These are phyloP conservation scores for Citrus hindsii DNA, from an alignment of 345 rosid species.

Conservation along the genomic window DNA sequence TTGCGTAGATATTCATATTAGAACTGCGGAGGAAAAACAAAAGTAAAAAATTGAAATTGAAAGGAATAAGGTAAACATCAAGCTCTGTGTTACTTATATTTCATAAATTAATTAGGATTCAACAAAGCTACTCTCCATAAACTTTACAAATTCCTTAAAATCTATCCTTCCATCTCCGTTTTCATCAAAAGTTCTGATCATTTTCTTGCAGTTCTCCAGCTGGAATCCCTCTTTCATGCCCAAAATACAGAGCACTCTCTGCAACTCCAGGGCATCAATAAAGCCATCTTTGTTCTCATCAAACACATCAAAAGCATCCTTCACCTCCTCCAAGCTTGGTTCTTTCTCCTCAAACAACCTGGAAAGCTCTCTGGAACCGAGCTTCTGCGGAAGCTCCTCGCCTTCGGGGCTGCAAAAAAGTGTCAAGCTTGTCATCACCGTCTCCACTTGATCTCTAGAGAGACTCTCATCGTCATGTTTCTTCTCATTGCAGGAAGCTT, in stretches of 20 bases:
- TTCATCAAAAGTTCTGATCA: conserved; percentile 61
- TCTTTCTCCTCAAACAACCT: conserved; percentile 71
- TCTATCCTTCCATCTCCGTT: conserved; percentile 63
- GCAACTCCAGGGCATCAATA: conserved; percentile 67
- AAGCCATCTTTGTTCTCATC: conserved; percentile 80
- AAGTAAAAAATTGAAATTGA: neutral
- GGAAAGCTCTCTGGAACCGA: conserved; percentile 37
- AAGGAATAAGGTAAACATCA: neutral
- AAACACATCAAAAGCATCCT: conserved; percentile 74
- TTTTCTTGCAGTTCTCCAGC: conserved; percentile 50
- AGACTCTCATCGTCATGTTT: conserved; percentile 27
- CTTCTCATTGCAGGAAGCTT: neutral
- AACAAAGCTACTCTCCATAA: conserved; percentile 61
- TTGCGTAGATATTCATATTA: neutral
- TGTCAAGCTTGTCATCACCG: conserved; percentile 61
- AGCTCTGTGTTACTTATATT: neutral
- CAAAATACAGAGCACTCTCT: conserved; percentile 50
- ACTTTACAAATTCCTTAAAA: conserved; percentile 63
- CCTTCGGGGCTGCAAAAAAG: conserved; percentile 37
- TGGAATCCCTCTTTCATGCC: conserved; percentile 48
- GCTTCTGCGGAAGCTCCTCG: conserved; percentile 32
- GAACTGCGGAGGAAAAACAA: neutral
- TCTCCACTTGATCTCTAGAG: conserved; percentile 51
- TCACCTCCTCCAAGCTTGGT: conserved; percentile 74
- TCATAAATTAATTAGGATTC: conserved; percentile 7